Percentiles rank a stretch among this genome's conserved stretches.
These are phyloP conservation scores for Fraxinus nigra DNA, from an alignment of 305 asterid genomes.

Conservation along the genomic window DNA sequence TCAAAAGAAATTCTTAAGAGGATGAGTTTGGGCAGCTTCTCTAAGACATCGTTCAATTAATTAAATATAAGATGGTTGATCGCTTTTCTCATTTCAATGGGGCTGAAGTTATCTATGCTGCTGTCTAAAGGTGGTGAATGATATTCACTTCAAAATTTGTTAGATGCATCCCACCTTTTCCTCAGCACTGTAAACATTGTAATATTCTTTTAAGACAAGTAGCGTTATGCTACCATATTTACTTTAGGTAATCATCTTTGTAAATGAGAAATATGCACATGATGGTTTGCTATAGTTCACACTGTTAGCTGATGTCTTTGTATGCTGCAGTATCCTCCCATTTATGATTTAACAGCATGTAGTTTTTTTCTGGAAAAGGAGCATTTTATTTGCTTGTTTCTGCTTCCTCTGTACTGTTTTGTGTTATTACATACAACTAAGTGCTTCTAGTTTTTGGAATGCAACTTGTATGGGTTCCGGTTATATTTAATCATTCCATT, in stretches of 20 bases:
- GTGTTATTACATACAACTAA: background rate
- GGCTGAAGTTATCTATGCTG: background rate
- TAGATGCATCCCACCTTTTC: background rate
- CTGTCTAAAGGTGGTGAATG: background rate
- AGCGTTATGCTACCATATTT: background rate
- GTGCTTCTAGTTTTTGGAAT: slow-evolving; percentile 11
- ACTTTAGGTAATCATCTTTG: background rate
- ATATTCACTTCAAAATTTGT: background rate
- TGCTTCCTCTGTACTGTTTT: slow-evolving; percentile 6
- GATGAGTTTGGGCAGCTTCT: background rate
- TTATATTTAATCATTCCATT: background rate
- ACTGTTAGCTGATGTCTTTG: slow-evolving; percentile 12
- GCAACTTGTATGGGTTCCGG: background rate
- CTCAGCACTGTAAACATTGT: background rate
- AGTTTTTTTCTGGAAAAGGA: background rate
- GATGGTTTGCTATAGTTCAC: background rate
- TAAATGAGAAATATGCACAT: slow-evolving; percentile 9
- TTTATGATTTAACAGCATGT: background rate
- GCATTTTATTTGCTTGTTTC: background rate
- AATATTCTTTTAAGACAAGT: background rate
- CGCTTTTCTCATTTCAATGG: background rate
- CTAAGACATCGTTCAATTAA: background rate
- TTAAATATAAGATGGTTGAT: background rate
- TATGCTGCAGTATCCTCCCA: background rate
- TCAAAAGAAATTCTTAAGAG: background rate